Percentiles rank a stretch among this genome's conserved stretches.
These are phyloP conservation scores for Cnidoscolus chayamansa DNA, from an alignment of 441 rosid genomes.

Conservation along the genomic window DNA sequence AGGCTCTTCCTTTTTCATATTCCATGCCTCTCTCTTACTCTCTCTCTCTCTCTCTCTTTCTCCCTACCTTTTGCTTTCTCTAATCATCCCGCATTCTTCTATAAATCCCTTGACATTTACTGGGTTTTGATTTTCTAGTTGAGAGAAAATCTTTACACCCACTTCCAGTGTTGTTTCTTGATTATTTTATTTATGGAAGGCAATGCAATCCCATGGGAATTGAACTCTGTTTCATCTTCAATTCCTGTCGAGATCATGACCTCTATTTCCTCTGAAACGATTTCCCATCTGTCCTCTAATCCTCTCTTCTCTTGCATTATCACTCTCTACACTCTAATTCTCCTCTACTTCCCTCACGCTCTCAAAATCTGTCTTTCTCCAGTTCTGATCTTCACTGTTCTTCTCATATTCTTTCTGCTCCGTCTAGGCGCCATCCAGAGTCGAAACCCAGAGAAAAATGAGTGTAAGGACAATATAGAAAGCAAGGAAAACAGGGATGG, in stretches of 20 bases:
- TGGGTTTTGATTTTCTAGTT: not conserved
- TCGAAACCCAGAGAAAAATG: constrained; percentile 9
- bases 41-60: constrained; percentile 26
- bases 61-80: too few species aligned
- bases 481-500: not conserved
- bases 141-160: not conserved
- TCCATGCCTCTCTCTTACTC: constrained; percentile 32
- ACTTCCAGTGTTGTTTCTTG: not conserved
- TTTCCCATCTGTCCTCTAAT: constrained; percentile 20
- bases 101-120: not conserved
- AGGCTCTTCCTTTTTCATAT: constrained; percentile 13
- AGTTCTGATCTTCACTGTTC: constrained; percentile 34
- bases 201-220: constrained; percentile 14
- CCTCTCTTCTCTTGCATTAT: constrained; percentile 57
- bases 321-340: constrained; percentile 43
- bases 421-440: constrained; percentile 41
- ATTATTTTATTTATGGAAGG: constrained; percentile 26
- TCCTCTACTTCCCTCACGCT: constrained; percentile 48
- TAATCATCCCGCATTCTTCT: not conserved
- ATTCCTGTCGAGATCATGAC: constrained; percentile 10
- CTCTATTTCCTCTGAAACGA: not conserved
- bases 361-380: constrained; percentile 44
- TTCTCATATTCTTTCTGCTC: constrained; percentile 49
- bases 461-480: not conserved
- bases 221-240: constrained; percentile 1